These are phyloP conservation scores for Aspergillus indologenus DNA, from an alignment of 495 filamentous ascomycete species.

Conservation along the genomic window DNA sequence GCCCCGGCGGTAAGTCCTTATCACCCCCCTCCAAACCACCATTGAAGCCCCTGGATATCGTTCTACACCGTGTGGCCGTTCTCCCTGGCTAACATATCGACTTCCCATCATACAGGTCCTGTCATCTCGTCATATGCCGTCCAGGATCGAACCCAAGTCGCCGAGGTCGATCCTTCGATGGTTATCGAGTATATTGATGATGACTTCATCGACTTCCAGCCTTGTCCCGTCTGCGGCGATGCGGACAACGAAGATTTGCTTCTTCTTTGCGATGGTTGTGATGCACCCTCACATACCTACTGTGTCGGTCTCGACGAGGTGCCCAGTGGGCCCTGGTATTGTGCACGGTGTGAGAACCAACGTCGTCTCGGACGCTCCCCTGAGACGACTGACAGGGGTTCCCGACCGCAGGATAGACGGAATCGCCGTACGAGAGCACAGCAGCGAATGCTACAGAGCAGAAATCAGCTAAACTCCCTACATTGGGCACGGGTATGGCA, in stretches of 20 bases:
- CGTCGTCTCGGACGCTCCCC: constrained; percentile 40
- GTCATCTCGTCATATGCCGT: constrained; percentile 79
- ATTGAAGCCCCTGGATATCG: neutral
- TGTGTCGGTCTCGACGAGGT: constrained; percentile 77
- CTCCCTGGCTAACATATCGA: constrained; percentile 9
- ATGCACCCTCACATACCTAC: constrained; percentile 77
- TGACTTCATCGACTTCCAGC: constrained; percentile 56
- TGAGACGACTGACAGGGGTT: constrained; percentile 28
- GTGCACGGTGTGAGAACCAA: constrained; percentile 65
- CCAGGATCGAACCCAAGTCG: constrained; percentile 83
- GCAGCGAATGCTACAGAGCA: constrained; percentile 39
- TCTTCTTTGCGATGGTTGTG: constrained; percentile 84
- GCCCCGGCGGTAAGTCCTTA: constrained; percentile 66
- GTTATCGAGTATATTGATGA: constrained; percentile 72
- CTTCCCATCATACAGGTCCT: constrained; percentile 50
- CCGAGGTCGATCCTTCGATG: constrained; percentile 80
- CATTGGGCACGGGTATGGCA: constrained; percentile 70
- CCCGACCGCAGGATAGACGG: constrained; percentile 35
- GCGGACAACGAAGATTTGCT: constrained; percentile 74
- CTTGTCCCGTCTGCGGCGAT: constrained; percentile 77
- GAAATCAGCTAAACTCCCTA: constrained; percentile 45
- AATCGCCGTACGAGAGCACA: constrained; percentile 52
- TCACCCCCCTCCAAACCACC: neutral
- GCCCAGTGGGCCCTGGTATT: constrained; percentile 79
- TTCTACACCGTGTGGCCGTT: neutral